phyloP scores from a whole-genome alignment of 441 rosid species.

The Eutrema salsugineum region DNA sequence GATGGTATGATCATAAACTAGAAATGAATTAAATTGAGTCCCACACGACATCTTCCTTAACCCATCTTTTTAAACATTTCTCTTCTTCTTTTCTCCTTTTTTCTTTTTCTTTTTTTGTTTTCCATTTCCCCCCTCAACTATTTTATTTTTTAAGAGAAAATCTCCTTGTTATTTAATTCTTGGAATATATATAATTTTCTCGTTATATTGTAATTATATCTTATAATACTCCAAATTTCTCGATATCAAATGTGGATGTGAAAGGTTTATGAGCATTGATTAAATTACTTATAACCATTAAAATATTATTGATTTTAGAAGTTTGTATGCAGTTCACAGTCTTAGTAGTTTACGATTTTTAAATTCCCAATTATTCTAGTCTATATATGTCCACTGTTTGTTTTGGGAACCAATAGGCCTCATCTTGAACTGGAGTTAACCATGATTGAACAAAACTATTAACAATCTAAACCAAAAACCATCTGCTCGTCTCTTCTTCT shows the following conservation, averaged over 20 bases:
- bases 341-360: neutral
- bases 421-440: neutral
- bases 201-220: neutral
- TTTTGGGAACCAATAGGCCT: neutral
- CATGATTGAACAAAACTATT: neutral
- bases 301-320: neutral
- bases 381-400: neutral
- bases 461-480: neutral
- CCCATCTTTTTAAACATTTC: neutral
- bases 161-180: neutral
- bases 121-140: neutral
- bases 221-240: neutral
- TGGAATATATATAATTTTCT: neutral
- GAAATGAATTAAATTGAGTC: slow-evolving; percentile 21
- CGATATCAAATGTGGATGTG: neutral
- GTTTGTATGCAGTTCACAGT: too few relatives aligned
- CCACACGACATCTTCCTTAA: slow-evolving; percentile 29
- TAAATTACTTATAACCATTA: neutral
- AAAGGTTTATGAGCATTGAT: neutral
- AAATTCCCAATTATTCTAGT: neutral
- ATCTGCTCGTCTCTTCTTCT: neutral
- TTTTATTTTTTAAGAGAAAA: too few relatives aligned
- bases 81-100: neutral
- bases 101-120: neutral
- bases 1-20: slow-evolving; percentile 18